These are phyloP conservation scores for Lantana camara DNA, from an alignment of 257 asterid genomes.

Conservation along the genomic window DNA sequence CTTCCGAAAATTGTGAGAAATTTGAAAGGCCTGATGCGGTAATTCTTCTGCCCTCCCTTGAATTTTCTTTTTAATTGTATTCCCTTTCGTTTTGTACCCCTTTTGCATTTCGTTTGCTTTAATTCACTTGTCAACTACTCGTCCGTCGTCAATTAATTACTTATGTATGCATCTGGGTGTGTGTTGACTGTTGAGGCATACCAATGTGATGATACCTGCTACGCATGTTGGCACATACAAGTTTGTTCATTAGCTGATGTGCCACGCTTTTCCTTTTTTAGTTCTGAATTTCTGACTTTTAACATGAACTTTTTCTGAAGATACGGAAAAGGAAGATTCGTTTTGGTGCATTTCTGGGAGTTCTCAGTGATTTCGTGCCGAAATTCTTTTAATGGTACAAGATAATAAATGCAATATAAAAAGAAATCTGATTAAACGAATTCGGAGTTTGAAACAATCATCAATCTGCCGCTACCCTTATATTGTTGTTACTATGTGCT, in stretches of 20 bases:
- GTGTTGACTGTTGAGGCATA: background rate
- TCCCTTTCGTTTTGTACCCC: background rate
- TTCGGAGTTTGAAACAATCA: background rate
- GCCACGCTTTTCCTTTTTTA: background rate
- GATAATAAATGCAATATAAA: background rate
- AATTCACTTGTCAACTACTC: background rate
- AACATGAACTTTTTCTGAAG: conserved; percentile 7
- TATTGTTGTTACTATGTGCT: conserved; percentile 5
- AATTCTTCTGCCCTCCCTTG: conserved; percentile 1
- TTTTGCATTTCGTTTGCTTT: conserved; percentile 3
- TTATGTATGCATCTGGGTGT: background rate
- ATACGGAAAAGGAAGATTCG: conserved; percentile 1
- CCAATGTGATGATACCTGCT: background rate
- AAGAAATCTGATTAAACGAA: conserved; percentile 5
- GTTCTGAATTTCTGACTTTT: background rate
- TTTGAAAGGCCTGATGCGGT: conserved; percentile 52
- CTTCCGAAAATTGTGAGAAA: conserved; percentile 41
- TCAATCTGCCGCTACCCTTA: conserved; percentile 14
- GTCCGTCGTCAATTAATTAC: background rate
- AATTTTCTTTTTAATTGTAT: background rate
- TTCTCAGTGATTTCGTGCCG: background rate
- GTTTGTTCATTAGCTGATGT: conserved; percentile 16
- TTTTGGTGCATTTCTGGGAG: background rate
- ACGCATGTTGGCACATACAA: conserved; percentile 10
- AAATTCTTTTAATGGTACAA: too few species aligned